Evolutionary conservation across 2,329 filamentous ascomycete genomes (phyloP).

Genomic region (Capronia coronata): DNA sequence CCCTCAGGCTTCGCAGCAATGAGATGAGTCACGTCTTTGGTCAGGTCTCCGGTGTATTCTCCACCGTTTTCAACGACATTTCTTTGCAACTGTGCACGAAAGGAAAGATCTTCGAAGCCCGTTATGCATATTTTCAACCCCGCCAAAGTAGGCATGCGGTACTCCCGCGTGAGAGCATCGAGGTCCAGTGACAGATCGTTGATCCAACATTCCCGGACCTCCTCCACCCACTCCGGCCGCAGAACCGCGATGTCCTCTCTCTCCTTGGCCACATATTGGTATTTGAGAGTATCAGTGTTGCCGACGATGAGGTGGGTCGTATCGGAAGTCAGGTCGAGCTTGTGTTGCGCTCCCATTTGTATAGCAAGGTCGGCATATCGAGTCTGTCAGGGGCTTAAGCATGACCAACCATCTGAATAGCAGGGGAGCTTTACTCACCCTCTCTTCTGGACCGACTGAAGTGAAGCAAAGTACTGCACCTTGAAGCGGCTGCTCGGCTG

Average conservation of each 20-base stretch:
- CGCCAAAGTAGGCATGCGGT: constrained; percentile 40
- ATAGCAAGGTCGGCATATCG: constrained; percentile 46
- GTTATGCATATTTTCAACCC: constrained; percentile 61
- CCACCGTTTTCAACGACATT: constrained; percentile 65
- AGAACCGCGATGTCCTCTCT: constrained; percentile 80
- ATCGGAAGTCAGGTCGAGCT: constrained; percentile 88
- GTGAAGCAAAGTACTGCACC: constrained; percentile 82
- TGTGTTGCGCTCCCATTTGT: constrained; percentile 81
- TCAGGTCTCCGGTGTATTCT: constrained; percentile 81
- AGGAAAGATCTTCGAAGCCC: constrained; percentile 59
- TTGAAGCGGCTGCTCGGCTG: constrained; percentile 27
- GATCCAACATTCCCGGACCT: constrained; percentile 73
- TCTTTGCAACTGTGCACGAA: constrained; percentile 64
- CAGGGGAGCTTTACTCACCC: constrained; percentile 49
- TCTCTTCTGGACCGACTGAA: constrained; percentile 69
- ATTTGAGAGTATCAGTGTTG: constrained; percentile 83
- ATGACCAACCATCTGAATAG: constrained; percentile 12
- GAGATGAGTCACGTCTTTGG: constrained; percentile 77
- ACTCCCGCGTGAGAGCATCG: constrained; percentile 57
- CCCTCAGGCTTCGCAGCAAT: constrained; percentile 73
- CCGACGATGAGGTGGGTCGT: constrained; percentile 93
- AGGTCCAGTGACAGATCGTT: constrained; percentile 70
- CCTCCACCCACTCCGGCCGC: constrained; percentile 75
- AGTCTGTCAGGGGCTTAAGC: constrained; percentile 30
- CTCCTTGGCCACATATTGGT: constrained; percentile 87